Conservation (phyloP, 2,329 filamentous ascomycete species). For the Neodidymelliopsis sp. region DNA sequence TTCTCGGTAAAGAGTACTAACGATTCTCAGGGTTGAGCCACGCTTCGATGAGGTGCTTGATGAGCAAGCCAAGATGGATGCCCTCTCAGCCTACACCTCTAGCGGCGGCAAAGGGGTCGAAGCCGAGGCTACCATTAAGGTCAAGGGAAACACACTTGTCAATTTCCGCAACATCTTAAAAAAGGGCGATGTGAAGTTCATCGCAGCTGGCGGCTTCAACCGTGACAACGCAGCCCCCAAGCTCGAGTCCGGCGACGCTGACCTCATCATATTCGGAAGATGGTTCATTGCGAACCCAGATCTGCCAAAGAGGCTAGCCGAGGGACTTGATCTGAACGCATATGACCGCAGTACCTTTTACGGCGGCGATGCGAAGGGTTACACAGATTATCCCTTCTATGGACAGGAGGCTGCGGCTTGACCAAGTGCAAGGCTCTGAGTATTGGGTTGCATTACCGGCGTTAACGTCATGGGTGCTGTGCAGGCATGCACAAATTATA, state of each 20-base stretch:
- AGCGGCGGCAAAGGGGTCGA: constrained; percentile 38
- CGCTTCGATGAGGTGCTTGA: constrained; percentile 49
- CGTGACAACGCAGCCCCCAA: constrained; percentile 60
- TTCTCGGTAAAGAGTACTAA: constrained; percentile 6
- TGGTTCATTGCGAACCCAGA: constrained; percentile 59
- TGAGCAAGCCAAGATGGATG: constrained; percentile 49
- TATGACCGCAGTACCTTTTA: constrained; percentile 59
- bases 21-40: constrained; percentile 40
- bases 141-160: constrained; percentile 37
- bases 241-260: constrained; percentile 51
- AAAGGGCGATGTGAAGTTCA: constrained; percentile 59
- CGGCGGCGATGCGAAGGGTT: constrained; percentile 49
- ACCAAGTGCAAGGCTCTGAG: not conserved
- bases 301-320: constrained; percentile 52
- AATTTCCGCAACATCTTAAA: constrained; percentile 57
- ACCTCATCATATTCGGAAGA: constrained; percentile 55
- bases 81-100: constrained; percentile 47
- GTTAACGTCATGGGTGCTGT: not conserved
- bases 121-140: constrained; percentile 41
- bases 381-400: constrained; percentile 52
- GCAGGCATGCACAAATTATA: not conserved
- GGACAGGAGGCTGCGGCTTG: constrained; percentile 27
- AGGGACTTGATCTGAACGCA: constrained; percentile 48
- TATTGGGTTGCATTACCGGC: constrained; percentile 4
- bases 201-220: constrained; percentile 64